phyloP scores from a whole-genome alignment of 768 basidiomycete species.

The Hericium rajendrae region DNA sequence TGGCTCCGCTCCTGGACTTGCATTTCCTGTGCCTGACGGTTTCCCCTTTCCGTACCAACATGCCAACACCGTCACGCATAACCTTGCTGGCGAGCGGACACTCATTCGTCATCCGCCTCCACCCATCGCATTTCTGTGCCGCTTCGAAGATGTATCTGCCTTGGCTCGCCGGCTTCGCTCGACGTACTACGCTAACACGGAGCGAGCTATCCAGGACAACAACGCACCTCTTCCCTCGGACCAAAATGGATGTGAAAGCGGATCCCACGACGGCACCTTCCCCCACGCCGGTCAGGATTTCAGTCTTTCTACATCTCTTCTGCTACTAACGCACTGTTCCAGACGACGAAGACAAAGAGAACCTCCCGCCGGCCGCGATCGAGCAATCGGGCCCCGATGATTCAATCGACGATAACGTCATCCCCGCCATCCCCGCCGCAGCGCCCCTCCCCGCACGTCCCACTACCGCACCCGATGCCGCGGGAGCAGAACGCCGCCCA shows the following conservation, averaged over 20 bases:
- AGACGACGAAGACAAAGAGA: neutral
- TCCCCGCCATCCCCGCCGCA: neutral
- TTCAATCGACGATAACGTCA: neutral
- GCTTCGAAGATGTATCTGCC: conserved; percentile 7
- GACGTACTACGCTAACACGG: neutral
- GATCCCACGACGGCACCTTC: no score
- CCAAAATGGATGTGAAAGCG: neutral
- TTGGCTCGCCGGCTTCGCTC: conserved; percentile 6
- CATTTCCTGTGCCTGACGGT: no score
- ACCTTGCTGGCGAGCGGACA: neutral
- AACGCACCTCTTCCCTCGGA: neutral
- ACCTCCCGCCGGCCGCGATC: neutral
- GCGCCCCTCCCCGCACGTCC: neutral
- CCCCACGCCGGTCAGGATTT: no score
- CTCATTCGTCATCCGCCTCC: neutral
- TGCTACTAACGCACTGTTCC: neutral
- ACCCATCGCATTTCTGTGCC: conserved; percentile 8
- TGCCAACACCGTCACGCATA: no score
- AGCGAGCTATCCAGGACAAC: neutral
- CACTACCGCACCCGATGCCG: no score
- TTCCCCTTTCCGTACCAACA: no score
- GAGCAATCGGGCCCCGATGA: neutral
- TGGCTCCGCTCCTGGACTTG: no score
- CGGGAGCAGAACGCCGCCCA: no score
- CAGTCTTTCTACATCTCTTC: no score